phyloP scores from a whole-genome alignment of 2,329 filamentous ascomycete genomes.

The Cercospora janseana region DNA sequence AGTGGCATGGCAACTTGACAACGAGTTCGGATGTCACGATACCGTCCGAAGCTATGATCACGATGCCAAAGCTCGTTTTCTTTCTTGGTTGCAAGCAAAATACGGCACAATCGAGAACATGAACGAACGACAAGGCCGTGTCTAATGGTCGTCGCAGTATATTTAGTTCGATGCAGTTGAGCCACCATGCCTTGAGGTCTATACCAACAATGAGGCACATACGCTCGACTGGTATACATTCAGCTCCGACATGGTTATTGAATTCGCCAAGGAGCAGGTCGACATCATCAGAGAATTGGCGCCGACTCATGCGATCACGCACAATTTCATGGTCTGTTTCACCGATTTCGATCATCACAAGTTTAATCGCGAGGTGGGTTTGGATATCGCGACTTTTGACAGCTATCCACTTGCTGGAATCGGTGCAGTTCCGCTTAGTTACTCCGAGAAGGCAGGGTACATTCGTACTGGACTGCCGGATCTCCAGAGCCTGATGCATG shows the following conservation, averaged over 20 bases:
- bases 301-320: constrained; percentile 25
- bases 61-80: constrained; percentile 28
- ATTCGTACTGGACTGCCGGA: constrained; percentile 29
- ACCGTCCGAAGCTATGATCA: constrained; percentile 30
- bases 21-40: constrained; percentile 32
- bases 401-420: constrained; percentile 26
- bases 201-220: constrained; percentile 30
- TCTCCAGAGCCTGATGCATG: constrained; percentile 26
- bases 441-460: constrained; percentile 24
- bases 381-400: constrained; percentile 29
- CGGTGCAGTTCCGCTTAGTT: constrained; percentile 18
- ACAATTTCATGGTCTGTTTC: constrained; percentile 30
- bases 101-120: constrained; percentile 30
- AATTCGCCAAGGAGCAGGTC: constrained; percentile 29
- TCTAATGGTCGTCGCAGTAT: constrained; percentile 32
- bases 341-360: constrained; percentile 30
- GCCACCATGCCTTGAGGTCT: constrained; percentile 29
- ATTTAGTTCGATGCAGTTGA: constrained; percentile 27
- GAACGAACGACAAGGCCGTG: constrained; percentile 29
- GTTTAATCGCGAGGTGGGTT: constrained; percentile 28
- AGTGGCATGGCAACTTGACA: constrained; percentile 29
- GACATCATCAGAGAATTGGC: constrained; percentile 24
- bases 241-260: constrained; percentile 30
- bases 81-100: constrained; percentile 28
- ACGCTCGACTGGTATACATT: constrained; percentile 31